Base-by-base conservation (phyloP, 495 filamentous ascomycete genomes). In the Penicillium turbatum region DNA sequence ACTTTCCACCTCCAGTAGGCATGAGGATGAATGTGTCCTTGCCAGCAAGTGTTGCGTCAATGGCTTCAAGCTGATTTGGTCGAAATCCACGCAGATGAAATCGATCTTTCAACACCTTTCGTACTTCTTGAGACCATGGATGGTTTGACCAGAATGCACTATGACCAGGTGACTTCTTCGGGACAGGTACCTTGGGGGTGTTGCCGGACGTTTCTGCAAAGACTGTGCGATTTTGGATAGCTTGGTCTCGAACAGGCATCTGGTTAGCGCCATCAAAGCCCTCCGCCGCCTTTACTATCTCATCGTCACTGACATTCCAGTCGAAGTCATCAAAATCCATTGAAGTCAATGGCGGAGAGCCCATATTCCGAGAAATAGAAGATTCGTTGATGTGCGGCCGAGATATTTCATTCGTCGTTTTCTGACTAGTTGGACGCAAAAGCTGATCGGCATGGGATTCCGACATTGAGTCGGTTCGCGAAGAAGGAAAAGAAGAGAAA, bases 1-100 rank as follows among this genome's bases (percentile, higher is more conserved):
- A 96, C 65, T 99, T 98, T 13, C 93, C 93, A 45, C 93, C 95
- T 37, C 95, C 93, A 3, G 93, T 99, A 26, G 93, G 95, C 93
- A 99, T 97, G 21, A 97, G 71, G 12, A 97, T 86, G 64, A 99
- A 97, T 0, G 85, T 84, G 69, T 97, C 91, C 58, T 92, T 86
- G 0, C 91, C 92, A 30, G 72, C 74, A 34, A 99, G 73, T 0
- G 93, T 96, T 7, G 92, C 86, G 69, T 97, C 96, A 68, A 99
- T 93, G 6, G 93, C 93, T 68, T 96, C 88, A 8, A 97, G 80
- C 61, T 99, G 93, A 61, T 96, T 91, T n/a, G 80, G 79, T 7
- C 95, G 82, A 63, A 97, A 97, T 0, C 88, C 89, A 16, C 79
- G 80, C 55, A 99, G 80, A 51, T 86, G 77, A 61, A 99, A 99